Base-by-base conservation (phyloP, 2,329 filamentous ascomycete genomes). In the Orbilia brochopaga region DNA sequence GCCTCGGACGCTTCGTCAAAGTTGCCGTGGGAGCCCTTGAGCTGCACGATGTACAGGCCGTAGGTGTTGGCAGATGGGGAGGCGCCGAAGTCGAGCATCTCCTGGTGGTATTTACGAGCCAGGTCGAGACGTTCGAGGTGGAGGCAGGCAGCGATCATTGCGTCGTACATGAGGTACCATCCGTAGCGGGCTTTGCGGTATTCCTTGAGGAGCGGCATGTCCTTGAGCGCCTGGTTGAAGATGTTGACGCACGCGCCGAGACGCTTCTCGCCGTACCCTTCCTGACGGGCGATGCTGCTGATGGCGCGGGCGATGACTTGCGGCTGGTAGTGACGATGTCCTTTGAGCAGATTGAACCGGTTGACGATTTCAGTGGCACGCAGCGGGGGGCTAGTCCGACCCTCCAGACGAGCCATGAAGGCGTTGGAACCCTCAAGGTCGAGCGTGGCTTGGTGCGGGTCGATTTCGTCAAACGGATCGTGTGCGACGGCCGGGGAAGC, bases 1-100 rank as follows among this genome's bases (percentile, higher is more conserved):
- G 94, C 94, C 80, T 97, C 94, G 7, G 92, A 92, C 10, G 94
- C 94, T 80, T 99, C 94, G 77, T 99, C 94, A 75, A 97, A 97
- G 0, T 92, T 97, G 85, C 96, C 96, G 75, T 91, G 91, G 0
- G 91, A 96, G 78, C 96, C 93, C 83, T 97, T 97, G 73, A 99
- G 84, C 1, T 93, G 97, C n/a, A 95, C 97, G 81, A 99, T 99
- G 84, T 97, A 99, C 17, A 99, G 86, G 69, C 94, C 94, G 76
- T 95, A 99, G 0, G 94, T 99, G 83, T 99, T 99, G 48, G 94
- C 94, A 1, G 93, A 96, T 15, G 94, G 94, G 8, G 92, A 89
- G 70, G 90, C 88, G 53, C 93, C 93, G 83, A 97, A 94, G 72
- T 91, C 88, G 54, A 96, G 84, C 75, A 99, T 84, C 79, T 99